These are phyloP conservation scores for Bondarzewia mesenterica DNA, from an alignment of 1,284 basidiomycete genomes.

Conservation along the genomic window DNA sequence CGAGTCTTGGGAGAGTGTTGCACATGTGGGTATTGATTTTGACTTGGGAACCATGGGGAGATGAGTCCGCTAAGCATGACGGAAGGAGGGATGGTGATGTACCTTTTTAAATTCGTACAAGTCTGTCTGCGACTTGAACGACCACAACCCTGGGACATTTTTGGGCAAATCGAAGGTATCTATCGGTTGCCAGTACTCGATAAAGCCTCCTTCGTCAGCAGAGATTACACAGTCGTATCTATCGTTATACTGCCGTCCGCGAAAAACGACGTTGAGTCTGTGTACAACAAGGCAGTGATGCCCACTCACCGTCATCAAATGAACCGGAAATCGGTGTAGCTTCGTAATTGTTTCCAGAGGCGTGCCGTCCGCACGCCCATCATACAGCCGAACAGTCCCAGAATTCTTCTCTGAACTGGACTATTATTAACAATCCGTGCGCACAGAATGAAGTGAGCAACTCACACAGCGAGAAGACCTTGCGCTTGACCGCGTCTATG, in stretches of 20 bases:
- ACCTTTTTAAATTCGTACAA: slow-evolving; percentile 99
- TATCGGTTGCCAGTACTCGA: slow-evolving; percentile 93
- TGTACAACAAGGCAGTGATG: background rate
- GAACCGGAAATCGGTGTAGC: slow-evolving; percentile 83
- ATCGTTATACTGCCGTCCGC: slow-evolving; percentile 74
- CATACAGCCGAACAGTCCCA: slow-evolving; percentile 82
- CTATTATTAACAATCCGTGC: slow-evolving; percentile 16
- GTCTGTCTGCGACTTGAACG: slow-evolving; percentile 87
- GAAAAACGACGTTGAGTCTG: slow-evolving; percentile 5
- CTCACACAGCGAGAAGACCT: slow-evolving; percentile 82
- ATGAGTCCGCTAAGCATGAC: background rate
- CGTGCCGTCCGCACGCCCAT: slow-evolving; percentile 79
- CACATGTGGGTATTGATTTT: slow-evolving; percentile 84
- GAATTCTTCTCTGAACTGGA: slow-evolving; percentile 72
- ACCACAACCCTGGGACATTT: slow-evolving; percentile 76
- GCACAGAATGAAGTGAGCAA: slow-evolving; percentile 9
- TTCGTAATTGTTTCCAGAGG: slow-evolving; percentile 70
- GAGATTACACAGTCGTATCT: slow-evolving; percentile 89
- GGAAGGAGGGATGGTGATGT: slow-evolving; percentile 8
- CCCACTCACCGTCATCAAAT: slow-evolving; percentile 79
- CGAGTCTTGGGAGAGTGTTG: slow-evolving; percentile 86
- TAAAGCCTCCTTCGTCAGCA: slow-evolving; percentile 89
- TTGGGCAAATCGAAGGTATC: slow-evolving; percentile 85
- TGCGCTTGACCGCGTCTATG: slow-evolving; percentile 85
- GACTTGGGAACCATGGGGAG: slow-evolving; percentile 42